phyloP scores from a whole-genome alignment of 345 rosid genomes.

The Gossypium mustelinum region DNA sequence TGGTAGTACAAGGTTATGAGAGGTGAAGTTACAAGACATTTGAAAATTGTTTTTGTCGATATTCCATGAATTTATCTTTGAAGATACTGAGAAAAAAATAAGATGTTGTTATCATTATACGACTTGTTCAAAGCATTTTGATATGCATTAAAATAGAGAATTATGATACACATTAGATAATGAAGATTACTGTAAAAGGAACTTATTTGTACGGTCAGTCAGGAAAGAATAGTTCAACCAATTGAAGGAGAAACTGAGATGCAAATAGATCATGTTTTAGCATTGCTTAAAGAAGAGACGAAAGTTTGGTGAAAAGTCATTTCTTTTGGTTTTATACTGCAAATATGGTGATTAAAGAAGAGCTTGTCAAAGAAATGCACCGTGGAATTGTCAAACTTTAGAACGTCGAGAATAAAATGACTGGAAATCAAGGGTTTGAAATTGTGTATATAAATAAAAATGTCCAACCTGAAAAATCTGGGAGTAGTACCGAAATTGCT shows the following conservation, averaged over 20 bases:
- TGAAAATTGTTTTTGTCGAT: neutral
- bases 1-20: neutral
- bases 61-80: neutral
- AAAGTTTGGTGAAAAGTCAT: neutral
- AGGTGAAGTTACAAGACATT: neutral
- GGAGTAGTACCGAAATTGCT: neutral
- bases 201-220: neutral
- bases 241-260: no score
- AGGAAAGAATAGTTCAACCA: neutral
- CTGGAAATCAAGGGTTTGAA: neutral
- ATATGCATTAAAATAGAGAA: neutral
- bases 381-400: neutral
- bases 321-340: no score
- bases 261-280: no score
- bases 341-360: no score
- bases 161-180: neutral
- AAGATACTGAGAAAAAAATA: neutral
- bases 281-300: no score
- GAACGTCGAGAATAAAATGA: neutral
- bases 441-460: no score
- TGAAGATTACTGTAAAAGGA: neutral
- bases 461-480: neutral
- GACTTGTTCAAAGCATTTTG: conserved; percentile 1
- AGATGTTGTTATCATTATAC: neutral
- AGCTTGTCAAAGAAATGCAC: neutral